A percentile compares a stretch with the other conserved stretches of the same genome.
Conservation (phyloP, 768 basidiomycete genomes). For the Phlegmacium glaucopus region DNA sequence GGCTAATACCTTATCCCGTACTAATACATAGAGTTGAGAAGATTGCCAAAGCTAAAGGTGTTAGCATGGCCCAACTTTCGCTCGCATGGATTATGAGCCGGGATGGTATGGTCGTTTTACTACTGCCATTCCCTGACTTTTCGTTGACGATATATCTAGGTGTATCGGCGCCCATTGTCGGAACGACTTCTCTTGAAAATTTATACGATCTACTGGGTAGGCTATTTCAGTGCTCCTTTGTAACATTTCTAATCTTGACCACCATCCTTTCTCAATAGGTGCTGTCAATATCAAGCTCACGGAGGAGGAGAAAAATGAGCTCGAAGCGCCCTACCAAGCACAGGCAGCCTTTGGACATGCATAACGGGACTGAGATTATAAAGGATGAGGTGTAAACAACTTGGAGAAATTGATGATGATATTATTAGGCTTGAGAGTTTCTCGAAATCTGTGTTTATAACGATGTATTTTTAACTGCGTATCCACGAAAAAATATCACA, state of each 20-base stretch:
- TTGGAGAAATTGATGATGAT: too few relatives aligned
- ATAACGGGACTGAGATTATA: too few relatives aligned
- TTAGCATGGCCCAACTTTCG: constrained; percentile 56
- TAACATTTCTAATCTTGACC: not conserved
- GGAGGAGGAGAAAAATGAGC: constrained; percentile 24
- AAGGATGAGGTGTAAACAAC: too few relatives aligned
- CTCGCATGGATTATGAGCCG: constrained; percentile 50
- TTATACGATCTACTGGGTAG: constrained; percentile 49
- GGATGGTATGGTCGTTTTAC: too few relatives aligned
- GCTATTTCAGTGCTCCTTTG: not conserved
- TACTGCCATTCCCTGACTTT: not conserved
- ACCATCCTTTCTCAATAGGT: constrained; percentile 11
- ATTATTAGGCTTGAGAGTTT: too few relatives aligned
- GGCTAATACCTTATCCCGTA: too few relatives aligned
- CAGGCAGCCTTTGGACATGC: constrained; percentile 19
- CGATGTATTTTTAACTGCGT: too few relatives aligned
- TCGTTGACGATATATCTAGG: constrained; percentile 18
- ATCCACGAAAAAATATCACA: too few relatives aligned
- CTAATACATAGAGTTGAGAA: constrained; percentile 44
- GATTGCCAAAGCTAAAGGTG: constrained; percentile 47
- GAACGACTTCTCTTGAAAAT: constrained; percentile 48
- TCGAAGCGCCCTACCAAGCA: constrained; percentile 21
- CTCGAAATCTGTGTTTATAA: too few relatives aligned
- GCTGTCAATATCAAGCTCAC: constrained; percentile 24
- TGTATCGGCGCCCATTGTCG: constrained; percentile 59